Percentiles rank a stretch among this genome's conserved stretches.
These are phyloP conservation scores for Cyclospora cayetanensis DNA, from an alignment of 169 alveolate species.

Conservation along the genomic window DNA sequence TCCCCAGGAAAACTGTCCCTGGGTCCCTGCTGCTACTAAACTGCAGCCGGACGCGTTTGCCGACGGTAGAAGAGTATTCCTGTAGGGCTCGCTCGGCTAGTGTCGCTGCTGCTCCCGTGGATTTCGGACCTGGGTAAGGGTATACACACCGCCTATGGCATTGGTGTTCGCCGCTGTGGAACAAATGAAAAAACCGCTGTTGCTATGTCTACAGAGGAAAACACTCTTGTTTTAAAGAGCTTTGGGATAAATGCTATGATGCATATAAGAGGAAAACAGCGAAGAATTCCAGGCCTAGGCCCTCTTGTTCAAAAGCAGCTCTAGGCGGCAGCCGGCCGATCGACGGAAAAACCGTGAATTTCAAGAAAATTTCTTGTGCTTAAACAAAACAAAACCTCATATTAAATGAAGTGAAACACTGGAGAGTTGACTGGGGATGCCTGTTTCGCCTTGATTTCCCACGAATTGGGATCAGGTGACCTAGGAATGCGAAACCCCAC, in stretches of 20 bases:
- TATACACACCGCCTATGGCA: too few species aligned
- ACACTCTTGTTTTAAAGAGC: too few species aligned
- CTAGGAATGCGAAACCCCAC: conserved; percentile 53
- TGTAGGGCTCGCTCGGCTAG: background rate
- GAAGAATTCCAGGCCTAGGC: too few species aligned
- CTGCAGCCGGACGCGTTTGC: conserved; percentile 31
- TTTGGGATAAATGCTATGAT: too few species aligned
- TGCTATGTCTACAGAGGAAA: too few species aligned
- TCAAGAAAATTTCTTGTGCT: background rate
- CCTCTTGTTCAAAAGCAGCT: too few species aligned
- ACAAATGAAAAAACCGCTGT: too few species aligned
- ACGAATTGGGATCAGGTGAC: background rate
- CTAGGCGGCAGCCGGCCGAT: conserved; percentile 18
- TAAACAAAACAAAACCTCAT: too few species aligned
- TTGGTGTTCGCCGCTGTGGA: too few species aligned
- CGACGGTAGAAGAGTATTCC: too few species aligned
- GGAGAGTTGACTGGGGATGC: background rate
- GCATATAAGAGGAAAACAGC: too few species aligned
- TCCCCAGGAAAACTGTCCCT: conserved; percentile 46
- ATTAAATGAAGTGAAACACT: background rate
- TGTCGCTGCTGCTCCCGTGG: conserved; percentile 51
- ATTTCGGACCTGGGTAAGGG: too few species aligned
- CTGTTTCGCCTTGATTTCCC: background rate
- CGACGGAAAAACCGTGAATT: background rate
- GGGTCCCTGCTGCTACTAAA: conserved; percentile 55